These are phyloP conservation scores for Nymphaea thermarum DNA, from an alignment of 164 flowering plant species.

Conservation along the genomic window DNA sequence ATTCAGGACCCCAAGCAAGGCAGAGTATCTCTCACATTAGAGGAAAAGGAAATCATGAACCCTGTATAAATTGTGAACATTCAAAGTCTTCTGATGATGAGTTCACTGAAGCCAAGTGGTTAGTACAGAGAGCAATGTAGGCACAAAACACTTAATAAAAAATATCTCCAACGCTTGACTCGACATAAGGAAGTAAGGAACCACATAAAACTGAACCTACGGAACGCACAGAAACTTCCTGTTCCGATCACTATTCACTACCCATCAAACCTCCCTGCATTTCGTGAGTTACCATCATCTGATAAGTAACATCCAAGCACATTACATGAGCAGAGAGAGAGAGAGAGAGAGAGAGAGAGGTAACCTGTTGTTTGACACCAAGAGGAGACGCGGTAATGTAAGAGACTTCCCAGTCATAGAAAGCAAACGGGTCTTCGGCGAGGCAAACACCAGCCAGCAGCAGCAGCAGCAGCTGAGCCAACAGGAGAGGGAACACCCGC, in stretches of 20 bases:
- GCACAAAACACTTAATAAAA: too few species aligned
- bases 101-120: too few species aligned
- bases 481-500: background rate
- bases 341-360: slow-evolving; percentile 1
- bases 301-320: background rate
- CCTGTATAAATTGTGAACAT: background rate
- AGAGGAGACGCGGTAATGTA: slow-evolving; percentile 64
- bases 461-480: slow-evolving; percentile 1
- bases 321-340: slow-evolving; percentile 1
- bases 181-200: background rate
- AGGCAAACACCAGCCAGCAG: slow-evolving; percentile 18
- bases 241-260: background rate
- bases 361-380: slow-evolving; percentile 73
- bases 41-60: background rate
- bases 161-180: background rate
- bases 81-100: background rate
- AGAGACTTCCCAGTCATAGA: slow-evolving; percentile 37
- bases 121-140: too few species aligned
- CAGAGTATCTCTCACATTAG: too few species aligned
- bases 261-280: background rate
- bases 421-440: slow-evolving; percentile 41
- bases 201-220: background rate
- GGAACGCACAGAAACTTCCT: background rate
- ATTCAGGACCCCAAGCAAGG: too few species aligned
- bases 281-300: background rate